These are phyloP conservation scores for Vitis rotundifolia DNA, from an alignment of 164 flowering plant genomes.

Conservation along the genomic window DNA sequence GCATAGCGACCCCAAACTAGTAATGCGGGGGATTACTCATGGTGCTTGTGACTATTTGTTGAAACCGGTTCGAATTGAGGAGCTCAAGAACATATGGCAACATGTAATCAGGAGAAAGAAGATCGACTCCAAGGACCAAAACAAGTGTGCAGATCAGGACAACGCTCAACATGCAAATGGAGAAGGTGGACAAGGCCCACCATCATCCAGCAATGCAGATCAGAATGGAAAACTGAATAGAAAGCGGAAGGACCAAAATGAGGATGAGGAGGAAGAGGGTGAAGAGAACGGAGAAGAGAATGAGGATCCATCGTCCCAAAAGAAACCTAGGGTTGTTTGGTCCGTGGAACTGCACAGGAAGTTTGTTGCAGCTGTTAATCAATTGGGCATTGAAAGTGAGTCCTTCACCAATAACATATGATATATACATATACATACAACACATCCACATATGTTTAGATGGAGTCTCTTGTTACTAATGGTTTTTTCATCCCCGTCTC, in stretches of 20 bases:
- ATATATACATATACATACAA: background rate
- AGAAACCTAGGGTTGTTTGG: conserved; percentile 77
- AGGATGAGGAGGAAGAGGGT: conserved; percentile 41
- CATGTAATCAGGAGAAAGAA: conserved; percentile 80
- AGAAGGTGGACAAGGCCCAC: conserved; percentile 25
- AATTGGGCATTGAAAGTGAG: conserved; percentile 59
- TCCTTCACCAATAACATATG: background rate
- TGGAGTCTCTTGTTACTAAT: background rate
- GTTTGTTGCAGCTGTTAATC: conserved; percentile 66
- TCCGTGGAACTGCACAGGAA: conserved; percentile 59
- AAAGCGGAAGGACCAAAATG: conserved; percentile 50
- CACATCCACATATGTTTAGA: background rate
- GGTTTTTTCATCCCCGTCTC: background rate
- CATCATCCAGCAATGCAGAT: conserved; percentile 21
- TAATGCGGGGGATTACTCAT: conserved; percentile 84
- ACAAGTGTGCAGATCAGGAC: conserved; percentile 20
- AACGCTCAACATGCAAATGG: conserved; percentile 14
- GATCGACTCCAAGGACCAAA: conserved; percentile 27
- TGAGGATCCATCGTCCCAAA: conserved; percentile 48
- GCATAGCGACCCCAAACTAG: conserved; percentile 63
- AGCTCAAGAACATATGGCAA: conserved; percentile 94
- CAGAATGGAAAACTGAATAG: conserved; percentile 29
- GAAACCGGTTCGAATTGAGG: conserved; percentile 87
- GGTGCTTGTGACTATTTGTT: conserved; percentile 91
- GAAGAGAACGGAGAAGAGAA: conserved; percentile 43